These are phyloP conservation scores for Quercus aquifolioides DNA, from an alignment of 306 rosid genomes.

Conservation along the genomic window DNA sequence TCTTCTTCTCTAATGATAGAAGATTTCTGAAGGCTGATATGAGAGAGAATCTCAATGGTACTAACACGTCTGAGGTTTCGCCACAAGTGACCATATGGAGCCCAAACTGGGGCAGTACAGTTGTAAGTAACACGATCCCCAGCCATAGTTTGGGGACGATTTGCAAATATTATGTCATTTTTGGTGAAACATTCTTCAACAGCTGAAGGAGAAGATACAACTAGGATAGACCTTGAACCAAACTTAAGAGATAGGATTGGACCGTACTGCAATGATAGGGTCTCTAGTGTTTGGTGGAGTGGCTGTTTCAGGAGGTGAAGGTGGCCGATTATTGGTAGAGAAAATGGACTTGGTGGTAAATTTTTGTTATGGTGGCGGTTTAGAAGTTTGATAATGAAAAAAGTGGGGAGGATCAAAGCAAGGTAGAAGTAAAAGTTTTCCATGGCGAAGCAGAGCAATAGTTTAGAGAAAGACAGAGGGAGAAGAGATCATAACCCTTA, in stretches of 20 bases:
- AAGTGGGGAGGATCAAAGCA: constrained; percentile 1
- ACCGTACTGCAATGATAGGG: constrained; percentile 24
- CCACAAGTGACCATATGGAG: constrained; percentile 29
- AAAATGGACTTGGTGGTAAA: constrained; percentile 41
- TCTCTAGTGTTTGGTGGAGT: constrained; percentile 16
- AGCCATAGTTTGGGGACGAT: constrained; percentile 27
- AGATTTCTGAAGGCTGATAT: constrained; percentile 8
- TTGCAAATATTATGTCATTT: constrained; percentile 40
- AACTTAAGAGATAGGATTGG: constrained; percentile 18
- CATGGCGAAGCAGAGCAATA: neutral
- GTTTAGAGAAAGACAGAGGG: neutral
- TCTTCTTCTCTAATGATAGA: constrained; percentile 16
- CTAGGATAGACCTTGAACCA: constrained; percentile 28
- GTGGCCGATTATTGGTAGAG: constrained; percentile 46
- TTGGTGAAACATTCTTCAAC: constrained; percentile 35
- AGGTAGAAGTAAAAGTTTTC: neutral
- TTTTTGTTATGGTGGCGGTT: neutral
- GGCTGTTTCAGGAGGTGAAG: constrained; percentile 36
- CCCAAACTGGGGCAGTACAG: neutral
- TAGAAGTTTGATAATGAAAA: neutral
- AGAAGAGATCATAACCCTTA: neutral
- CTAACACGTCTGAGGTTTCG: constrained; percentile 26
- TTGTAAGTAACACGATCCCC: constrained; percentile 29
- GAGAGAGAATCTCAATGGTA: constrained; percentile 22
- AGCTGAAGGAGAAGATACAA: constrained; percentile 39